phyloP scores from a whole-genome alignment of 257 asterid species.

The Solanum chiquidenum region DNA sequence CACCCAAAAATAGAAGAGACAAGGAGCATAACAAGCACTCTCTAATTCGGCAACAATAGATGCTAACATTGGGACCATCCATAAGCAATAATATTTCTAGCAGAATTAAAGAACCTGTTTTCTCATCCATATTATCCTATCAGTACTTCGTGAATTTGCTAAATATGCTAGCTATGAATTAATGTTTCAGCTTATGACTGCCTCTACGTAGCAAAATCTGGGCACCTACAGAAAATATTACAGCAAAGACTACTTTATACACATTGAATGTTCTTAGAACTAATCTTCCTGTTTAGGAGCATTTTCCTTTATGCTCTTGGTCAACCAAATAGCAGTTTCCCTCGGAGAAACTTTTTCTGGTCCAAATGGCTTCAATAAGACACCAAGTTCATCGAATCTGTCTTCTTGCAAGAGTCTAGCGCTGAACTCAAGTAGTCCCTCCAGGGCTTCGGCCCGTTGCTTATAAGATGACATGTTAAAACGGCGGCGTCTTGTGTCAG shows the following conservation, averaged over 20 bases:
- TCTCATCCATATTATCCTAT: not conserved
- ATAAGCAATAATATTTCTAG: not conserved
- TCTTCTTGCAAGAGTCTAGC: conserved; percentile 71
- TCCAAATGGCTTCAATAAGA: conserved; percentile 72
- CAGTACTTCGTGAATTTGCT: not conserved
- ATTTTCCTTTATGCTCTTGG: conserved; percentile 81
- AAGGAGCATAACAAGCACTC: not conserved
- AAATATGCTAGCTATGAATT: not conserved
- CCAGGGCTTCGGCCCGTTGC: conserved; percentile 86
- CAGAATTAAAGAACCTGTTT: not conserved
- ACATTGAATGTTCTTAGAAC: not conserved
- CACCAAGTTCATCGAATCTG: conserved; percentile 80
- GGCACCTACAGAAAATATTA: conserved; percentile 10
- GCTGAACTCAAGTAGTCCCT: conserved; percentile 86
- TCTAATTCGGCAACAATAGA: not conserved
- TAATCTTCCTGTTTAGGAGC: conserved; percentile 39
- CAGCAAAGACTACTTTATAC: conserved; percentile 4
- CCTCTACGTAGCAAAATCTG: conserved; percentile 19
- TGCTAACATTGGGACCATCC: not conserved
- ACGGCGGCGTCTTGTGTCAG: conserved; percentile 55
- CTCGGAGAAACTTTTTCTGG: conserved; percentile 83
- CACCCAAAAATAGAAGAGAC: not conserved
- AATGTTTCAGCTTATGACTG: conserved; percentile 17
- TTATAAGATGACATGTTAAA: conserved; percentile 72
- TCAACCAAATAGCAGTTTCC: conserved; percentile 92